Conservation (phyloP, 768 basidiomycete genomes). For the Crassisporium funariophilum region DNA sequence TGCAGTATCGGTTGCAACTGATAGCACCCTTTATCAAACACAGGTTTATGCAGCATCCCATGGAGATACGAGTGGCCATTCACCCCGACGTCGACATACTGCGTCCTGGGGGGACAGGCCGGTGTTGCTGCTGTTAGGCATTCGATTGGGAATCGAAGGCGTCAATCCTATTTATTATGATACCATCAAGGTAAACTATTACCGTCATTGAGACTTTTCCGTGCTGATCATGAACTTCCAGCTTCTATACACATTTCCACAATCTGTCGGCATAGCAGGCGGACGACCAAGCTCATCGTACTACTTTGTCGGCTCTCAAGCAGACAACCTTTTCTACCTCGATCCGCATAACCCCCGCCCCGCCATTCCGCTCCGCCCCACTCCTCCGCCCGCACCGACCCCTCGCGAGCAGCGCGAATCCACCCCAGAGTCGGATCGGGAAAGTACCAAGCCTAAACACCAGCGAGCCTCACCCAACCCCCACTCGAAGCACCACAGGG, state of each 20-base stretch:
- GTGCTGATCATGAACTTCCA: conserved; percentile 29
- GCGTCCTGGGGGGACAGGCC: conserved; percentile 77
- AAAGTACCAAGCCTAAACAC: conserved; percentile 8
- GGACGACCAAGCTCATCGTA: conserved; percentile 97
- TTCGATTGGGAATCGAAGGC: conserved; percentile 87
- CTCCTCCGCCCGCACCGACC: conserved; percentile 16
- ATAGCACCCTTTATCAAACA: conserved; percentile 79
- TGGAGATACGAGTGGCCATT: conserved; percentile 29
- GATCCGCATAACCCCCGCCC: conserved; percentile 81
- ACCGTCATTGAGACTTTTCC: neutral
- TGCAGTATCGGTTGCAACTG: conserved; percentile 80
- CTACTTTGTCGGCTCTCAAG: conserved; percentile 95
- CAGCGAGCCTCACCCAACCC: conserved; percentile 5
- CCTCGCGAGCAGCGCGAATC: conserved; percentile 13
- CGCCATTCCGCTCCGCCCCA: conserved; percentile 66
- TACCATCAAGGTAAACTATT: conserved; percentile 48
- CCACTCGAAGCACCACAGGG: conserved; percentile 34
- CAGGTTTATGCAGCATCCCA: conserved; percentile 85
- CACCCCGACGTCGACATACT: conserved; percentile 28
- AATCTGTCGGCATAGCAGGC: conserved; percentile 95
- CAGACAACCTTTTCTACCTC: conserved; percentile 82
- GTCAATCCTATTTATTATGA: conserved; percentile 96
- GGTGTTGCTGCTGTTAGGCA: conserved; percentile 84
- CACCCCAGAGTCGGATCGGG: conserved; percentile 24
- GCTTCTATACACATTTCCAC: conserved; percentile 90